Base-by-base conservation (phyloP, 345 rosid species). In the Camelina hispida region DNA sequence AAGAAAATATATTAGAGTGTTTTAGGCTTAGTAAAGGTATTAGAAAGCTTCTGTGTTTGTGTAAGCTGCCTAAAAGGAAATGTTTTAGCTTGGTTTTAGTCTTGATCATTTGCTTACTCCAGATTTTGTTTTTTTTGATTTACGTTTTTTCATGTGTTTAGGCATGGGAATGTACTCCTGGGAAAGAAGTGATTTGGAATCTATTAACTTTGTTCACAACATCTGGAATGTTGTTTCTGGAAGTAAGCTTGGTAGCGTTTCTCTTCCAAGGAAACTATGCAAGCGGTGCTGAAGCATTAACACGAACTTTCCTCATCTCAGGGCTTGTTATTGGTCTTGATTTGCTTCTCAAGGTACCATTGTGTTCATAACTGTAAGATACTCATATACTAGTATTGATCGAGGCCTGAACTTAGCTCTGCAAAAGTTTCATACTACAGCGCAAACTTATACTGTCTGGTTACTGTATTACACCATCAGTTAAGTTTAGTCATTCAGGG, bases 181-280 rank as follows among this genome's bases (percentile, higher is more conserved):
- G 96, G 76, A 93, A 83, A 73, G 94, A 93, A 84, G 81, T 86
- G 35, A 51, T 82, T 40, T 96, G 99, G 99, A 93, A 96, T 78
- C 65, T 93, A 18, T 72, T 93, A 43, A 88, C 98, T 30, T 77
- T 94, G 79, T 87, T 88, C 68, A 85, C 97, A 53, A 87, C 89
- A 25, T 85, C 97, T 34, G 98, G 97, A 78, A 92, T 89, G 97
- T 73, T 94, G 77, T 91, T 94, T 83, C 64, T 94, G 69, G 98
- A 94, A 90, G 91, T 91, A 64, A 94, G 98, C 84, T 85, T 94
- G 89, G 83, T 91, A 74, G 97, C 98, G 17, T 90, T 94, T 83
- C 73, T 94, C 69, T 83, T 88, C 69, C 95, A 94, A 82, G 98
- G 98, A 72, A 91, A 91, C 86, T 85, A 91, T 68, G 89, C 89